Evolutionary conservation across 2,329 filamentous ascomycete genomes (phyloP), one percentile per base, ranked within the genome.

Genomic region (Metarhizium robertsii): DNA sequence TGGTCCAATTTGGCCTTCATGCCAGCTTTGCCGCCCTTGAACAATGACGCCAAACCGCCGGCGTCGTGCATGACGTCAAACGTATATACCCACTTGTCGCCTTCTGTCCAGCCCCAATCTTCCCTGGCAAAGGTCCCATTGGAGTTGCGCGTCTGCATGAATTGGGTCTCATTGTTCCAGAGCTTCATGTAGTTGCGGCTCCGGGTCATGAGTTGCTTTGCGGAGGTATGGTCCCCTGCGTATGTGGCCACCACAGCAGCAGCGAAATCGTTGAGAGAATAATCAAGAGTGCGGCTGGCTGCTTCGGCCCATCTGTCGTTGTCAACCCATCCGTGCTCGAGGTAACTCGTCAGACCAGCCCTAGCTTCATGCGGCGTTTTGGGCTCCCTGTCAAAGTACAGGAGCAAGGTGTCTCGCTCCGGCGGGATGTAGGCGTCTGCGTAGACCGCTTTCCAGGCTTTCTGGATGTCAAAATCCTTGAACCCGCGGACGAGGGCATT

Each of bases 11-110:
- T 75, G 1, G 63, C 56, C 43, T 71, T 72, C 67, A 77, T 67
- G 11, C 67, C 68, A 2, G 61, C 56, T 7, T 60, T 60, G 10
- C 67, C 67, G 11, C 66, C 66, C 34, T 67, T 65, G 53, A 77
- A 73, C n/a, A 77, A 62, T 1, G 52, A 54, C 4, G 73, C 72
- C 1, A 78, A 64, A 2, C 73, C 74, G 11, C 65, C 60, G 0
- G 72, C 62, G 57, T 77, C 74, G 59, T 78, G 75, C 65, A 75
- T 69, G 10, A 77, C 75, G 50, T 75, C 71, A 59, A 78, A 76
- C 0, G 73, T 76, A 60, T 78, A 78, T n/a, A 75, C 72, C 75
- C 74, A 77, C 50, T 74, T 69, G 58, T 77, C 73, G 14, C 75
- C 75, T 61, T 77, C 75, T 0, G 75, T 75, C 75, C 75, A 78